phyloP scores from a whole-genome alignment of 495 filamentous ascomycete species.

The Chaetomidium leptoderma region DNA sequence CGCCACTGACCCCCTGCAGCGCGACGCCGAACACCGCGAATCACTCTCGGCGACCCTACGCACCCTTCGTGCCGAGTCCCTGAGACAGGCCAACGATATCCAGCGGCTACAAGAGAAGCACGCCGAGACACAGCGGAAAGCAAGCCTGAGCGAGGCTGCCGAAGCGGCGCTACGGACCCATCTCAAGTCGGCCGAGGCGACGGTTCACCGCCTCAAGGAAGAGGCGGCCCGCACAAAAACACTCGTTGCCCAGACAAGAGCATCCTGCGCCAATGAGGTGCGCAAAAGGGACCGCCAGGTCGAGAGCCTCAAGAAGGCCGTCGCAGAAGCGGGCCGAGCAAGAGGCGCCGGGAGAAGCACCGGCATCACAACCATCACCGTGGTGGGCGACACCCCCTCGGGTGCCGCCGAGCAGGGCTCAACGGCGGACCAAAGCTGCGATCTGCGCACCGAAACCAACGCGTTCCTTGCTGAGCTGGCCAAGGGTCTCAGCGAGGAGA shows the following conservation, averaged over 20 bases:
- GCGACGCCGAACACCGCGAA: constrained; percentile 82
- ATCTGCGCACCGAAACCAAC: constrained; percentile 79
- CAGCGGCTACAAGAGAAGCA: constrained; percentile 61
- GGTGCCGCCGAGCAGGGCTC: constrained; percentile 30
- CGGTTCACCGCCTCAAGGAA: constrained; percentile 66
- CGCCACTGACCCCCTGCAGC: constrained; percentile 46
- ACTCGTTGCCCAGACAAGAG: constrained; percentile 72
- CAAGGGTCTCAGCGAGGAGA: constrained; percentile 87
- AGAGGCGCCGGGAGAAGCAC: constrained; percentile 46
- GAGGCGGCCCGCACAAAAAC: constrained; percentile 74
- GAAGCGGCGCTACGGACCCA: constrained; percentile 65
- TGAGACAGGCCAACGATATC: constrained; percentile 60
- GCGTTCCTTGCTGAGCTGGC: constrained; percentile 87
- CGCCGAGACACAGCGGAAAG: constrained; percentile 67
- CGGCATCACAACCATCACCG: constrained; percentile 52
- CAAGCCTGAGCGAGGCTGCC: constrained; percentile 68
- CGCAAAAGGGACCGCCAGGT: constrained; percentile 88
- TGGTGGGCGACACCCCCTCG: constrained; percentile 48
- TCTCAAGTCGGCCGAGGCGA: constrained; percentile 65
- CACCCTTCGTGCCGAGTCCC: constrained; percentile 63
- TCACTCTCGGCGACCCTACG: constrained; percentile 74
- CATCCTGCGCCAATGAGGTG: constrained; percentile 86
- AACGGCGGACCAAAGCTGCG: constrained; percentile 60
- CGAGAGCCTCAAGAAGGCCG: constrained; percentile 77
- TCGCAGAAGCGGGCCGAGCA: constrained; percentile 46